Evolutionary conservation across 2,329 filamentous ascomycete genomes (phyloP).

Genomic region (Leptographium flavum): DNA sequence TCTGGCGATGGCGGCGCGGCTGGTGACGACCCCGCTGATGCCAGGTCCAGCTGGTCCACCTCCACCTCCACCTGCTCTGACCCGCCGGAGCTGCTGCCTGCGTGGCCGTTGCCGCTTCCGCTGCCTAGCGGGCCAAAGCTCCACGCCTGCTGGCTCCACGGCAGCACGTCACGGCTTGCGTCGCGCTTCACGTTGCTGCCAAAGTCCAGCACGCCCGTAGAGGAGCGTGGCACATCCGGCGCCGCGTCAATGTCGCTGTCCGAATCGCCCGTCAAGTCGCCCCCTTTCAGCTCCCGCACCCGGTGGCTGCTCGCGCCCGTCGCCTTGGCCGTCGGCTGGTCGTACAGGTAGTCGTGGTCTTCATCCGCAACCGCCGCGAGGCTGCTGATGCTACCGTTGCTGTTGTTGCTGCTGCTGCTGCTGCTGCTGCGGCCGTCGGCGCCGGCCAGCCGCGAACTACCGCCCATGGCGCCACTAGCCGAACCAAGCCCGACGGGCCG

Average conservation of each 20-base stretch:
- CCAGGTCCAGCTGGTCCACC: slow-evolving; percentile 7
- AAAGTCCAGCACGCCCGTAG: slow-evolving; percentile 9
- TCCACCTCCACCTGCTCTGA: slow-evolving; percentile 7
- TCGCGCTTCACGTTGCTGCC: slow-evolving; percentile 2
- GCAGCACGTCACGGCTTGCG: slow-evolving; percentile 16
- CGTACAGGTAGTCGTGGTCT: slow-evolving; percentile 13
- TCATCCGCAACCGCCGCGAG: slow-evolving; percentile 13
- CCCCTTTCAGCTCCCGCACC: background rate
- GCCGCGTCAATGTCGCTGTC: background rate
- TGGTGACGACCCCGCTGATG: background rate
- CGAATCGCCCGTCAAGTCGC: background rate
- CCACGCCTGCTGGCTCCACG: slow-evolving; percentile 23
- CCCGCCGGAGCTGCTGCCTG: slow-evolving; percentile 4
- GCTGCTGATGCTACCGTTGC: slow-evolving; percentile 9
- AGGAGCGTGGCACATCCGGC: background rate
- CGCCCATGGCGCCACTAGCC: slow-evolving; percentile 20
- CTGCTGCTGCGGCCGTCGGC: background rate
- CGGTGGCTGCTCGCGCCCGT: background rate
- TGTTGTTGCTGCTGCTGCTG: slow-evolving; percentile 13
- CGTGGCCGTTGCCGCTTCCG: background rate
- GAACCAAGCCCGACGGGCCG: slow-evolving; percentile 44
- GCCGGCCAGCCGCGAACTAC: slow-evolving; percentile 1
- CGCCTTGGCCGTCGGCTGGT: background rate
- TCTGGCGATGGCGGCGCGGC: slow-evolving; percentile 12
- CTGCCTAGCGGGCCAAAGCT: slow-evolving; percentile 21